phyloP scores from a whole-genome alignment of 2,329 filamentous ascomycete genomes.

The Arthrobotrys entomopaga region DNA sequence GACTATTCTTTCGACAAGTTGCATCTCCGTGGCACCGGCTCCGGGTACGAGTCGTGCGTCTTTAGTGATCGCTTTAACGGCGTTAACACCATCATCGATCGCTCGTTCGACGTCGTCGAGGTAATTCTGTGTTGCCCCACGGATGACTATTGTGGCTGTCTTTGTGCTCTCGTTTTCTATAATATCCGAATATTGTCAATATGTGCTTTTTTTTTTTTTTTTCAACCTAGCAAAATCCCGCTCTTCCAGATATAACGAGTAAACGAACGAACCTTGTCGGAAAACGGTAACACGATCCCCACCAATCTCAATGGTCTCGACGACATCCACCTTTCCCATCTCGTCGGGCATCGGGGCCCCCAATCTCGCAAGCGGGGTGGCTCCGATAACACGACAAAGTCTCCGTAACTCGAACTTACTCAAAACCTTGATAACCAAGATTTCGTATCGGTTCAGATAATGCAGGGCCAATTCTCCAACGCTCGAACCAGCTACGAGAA shows the following conservation, averaged over 20 bases:
- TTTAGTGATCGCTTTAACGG: slow-evolving; percentile 96
- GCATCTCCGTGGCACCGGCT: slow-evolving; percentile 92
- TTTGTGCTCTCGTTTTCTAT: slow-evolving; percentile 85
- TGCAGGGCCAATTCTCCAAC: slow-evolving; percentile 95
- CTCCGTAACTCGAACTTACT: slow-evolving; percentile 97
- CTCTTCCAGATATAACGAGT: background rate
- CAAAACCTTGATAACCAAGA: slow-evolving; percentile 94
- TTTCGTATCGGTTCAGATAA: slow-evolving; percentile 97
- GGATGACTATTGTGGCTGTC: slow-evolving; percentile 91
- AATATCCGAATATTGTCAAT: slow-evolving; percentile 9
- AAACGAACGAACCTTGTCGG: slow-evolving; percentile 71
- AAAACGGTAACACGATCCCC: slow-evolving; percentile 98
- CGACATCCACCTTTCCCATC: slow-evolving; percentile 93
- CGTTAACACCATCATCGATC: slow-evolving; percentile 97
- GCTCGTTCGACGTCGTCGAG: slow-evolving; percentile 96
- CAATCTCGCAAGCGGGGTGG: slow-evolving; percentile 92
- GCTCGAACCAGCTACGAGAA: slow-evolving; percentile 90
- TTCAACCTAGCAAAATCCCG: no score
- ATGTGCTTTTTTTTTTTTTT: slow-evolving; percentile 2
- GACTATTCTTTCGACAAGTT: slow-evolving; percentile 91
- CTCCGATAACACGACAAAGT: slow-evolving; percentile 93
- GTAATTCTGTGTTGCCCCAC: slow-evolving; percentile 97
- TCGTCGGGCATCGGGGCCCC: slow-evolving; percentile 99
- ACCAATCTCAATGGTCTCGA: slow-evolving; percentile 97
- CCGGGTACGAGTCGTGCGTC: slow-evolving; percentile 91